Base-by-base conservation (phyloP, 164 flowering plant genomes). In the Warburgia ugandensis region DNA sequence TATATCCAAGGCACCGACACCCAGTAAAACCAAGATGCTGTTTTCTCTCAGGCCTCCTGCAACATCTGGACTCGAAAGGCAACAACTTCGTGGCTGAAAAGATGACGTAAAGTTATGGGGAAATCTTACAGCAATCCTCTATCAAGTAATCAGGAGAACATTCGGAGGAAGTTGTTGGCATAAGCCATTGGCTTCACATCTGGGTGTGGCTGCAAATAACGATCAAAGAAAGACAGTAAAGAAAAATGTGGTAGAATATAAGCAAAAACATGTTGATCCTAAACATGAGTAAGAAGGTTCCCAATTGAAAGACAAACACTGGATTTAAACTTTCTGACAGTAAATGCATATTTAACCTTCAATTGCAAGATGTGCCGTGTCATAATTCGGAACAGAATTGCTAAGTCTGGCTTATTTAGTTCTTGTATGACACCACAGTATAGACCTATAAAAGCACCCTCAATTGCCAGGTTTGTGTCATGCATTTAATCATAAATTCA, bases 161-260 rank as follows among this genome's bases (percentile, higher is more conserved):
- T 72, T 12, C 88, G 65, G 45, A 85, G 80, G 76, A 92, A 92
- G 71, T 92, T 85, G 74, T 77, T 92, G 14, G 96, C 98, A 73
- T 88, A 92, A 44, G 95, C 99, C 96, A 92, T 92, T 36, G 96
- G 95, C 75, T 75, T 92, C 20, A 92, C 95, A 55, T 85, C 86
- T 26, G 98, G 96, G 63, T 88, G 98, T 16, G 82, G 78, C 96
- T 88, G 94, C 71, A 78, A 52, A 43, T 17, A 61, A 19, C 12
- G 17, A 42, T 32, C 35, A 20, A 45, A 48, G 28, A 13, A 45
- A 21, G 3, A 3, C 52, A 19, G 13, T 44, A 14, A 33, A 13
- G 19, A 17, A 31, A 32, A 4, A 44, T 17, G 45, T 31, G 31
- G 12, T 17, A 25, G 17, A 16, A 36, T 2, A 50, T n/a, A 26